phyloP scores from a whole-genome alignment of 2,329 filamentous ascomycete genomes.

The Alternaria arbusti region DNA sequence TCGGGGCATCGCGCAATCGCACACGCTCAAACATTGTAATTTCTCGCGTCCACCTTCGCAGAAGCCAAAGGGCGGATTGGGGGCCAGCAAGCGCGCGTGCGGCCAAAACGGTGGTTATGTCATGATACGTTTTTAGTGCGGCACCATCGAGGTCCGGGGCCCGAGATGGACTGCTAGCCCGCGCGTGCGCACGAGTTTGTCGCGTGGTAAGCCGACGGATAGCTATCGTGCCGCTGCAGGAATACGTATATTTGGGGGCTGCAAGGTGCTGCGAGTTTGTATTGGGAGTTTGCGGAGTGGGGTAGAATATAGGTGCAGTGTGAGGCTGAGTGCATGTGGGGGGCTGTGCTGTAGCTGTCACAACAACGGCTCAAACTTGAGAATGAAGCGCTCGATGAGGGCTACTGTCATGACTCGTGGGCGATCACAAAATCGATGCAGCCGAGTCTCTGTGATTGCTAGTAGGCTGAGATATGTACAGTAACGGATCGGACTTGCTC shows the following conservation, averaged over 20 bases:
- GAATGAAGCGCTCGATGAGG: background rate
- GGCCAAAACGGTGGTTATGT: conserved; percentile 13
- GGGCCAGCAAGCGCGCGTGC: background rate
- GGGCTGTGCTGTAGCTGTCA: conserved; percentile 1
- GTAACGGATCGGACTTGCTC: background rate
- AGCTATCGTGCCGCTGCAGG: conserved; percentile 10
- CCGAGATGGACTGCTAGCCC: background rate
- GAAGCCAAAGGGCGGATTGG: background rate
- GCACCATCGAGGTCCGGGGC: background rate
- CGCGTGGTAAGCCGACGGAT: conserved; percentile 8
- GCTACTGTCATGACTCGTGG: background rate
- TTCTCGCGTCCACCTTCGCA: background rate
- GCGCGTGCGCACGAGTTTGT: conserved; percentile 9
- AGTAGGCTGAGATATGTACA: background rate
- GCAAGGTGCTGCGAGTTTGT: background rate
- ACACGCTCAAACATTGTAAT: conserved; percentile 15
- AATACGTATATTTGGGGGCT: conserved; percentile 18
- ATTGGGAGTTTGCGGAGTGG: conserved; percentile 6
- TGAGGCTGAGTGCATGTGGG: conserved; percentile 2
- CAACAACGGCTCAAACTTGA: background rate
- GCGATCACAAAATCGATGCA: background rate
- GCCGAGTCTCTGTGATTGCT: background rate
- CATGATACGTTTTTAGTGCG: conserved; percentile 15
- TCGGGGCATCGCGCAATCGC: conserved; percentile 56
- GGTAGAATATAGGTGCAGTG: background rate